These are phyloP conservation scores for Ciborinia camelliae DNA, from an alignment of 2,329 filamentous ascomycete genomes.

Conservation along the genomic window DNA sequence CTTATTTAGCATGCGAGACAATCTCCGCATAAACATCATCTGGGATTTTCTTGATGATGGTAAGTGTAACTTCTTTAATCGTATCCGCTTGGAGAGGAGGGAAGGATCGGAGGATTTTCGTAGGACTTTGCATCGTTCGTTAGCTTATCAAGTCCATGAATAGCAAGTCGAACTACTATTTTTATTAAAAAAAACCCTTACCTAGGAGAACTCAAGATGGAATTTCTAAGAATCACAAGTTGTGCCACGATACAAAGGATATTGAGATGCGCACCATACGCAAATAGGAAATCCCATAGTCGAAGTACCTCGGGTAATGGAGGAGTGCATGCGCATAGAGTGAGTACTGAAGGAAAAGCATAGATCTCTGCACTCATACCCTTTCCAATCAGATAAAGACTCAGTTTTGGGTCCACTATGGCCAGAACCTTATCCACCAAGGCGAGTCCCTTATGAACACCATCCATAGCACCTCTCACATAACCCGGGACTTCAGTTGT, in stretches of 20 bases:
- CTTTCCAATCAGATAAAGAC: conserved; percentile 77
- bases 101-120: conserved; percentile 85
- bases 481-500: conserved; percentile 89
- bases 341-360: conserved; percentile 91
- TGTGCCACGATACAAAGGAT: conserved; percentile 96
- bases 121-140: conserved; percentile 65
- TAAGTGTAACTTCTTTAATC: conserved; percentile 80
- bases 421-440: conserved; percentile 89
- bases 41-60: conserved; percentile 85
- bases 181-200: conserved; percentile 47
- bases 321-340: conserved; percentile 91
- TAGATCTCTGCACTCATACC: conserved; percentile 92
- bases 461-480: conserved; percentile 93
- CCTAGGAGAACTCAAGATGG: conserved; percentile 81
- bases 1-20: conserved; percentile 74
- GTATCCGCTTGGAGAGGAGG: conserved; percentile 78
- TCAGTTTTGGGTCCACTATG: conserved; percentile 86
- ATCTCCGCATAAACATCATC: conserved; percentile 89
- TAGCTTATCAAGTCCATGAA: not conserved
- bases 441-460: conserved; percentile 86
- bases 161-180: too few species aligned
- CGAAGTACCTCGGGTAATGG: conserved; percentile 88
- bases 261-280: conserved; percentile 91
- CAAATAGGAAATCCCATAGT: conserved; percentile 96
- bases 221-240: conserved; percentile 80